A percentile compares a stretch with the other conserved stretches of the same genome.
Evolutionary conservation across 2,329 filamentous ascomycete species (phyloP).

Genomic region (Apiospora arundinis): DNA sequence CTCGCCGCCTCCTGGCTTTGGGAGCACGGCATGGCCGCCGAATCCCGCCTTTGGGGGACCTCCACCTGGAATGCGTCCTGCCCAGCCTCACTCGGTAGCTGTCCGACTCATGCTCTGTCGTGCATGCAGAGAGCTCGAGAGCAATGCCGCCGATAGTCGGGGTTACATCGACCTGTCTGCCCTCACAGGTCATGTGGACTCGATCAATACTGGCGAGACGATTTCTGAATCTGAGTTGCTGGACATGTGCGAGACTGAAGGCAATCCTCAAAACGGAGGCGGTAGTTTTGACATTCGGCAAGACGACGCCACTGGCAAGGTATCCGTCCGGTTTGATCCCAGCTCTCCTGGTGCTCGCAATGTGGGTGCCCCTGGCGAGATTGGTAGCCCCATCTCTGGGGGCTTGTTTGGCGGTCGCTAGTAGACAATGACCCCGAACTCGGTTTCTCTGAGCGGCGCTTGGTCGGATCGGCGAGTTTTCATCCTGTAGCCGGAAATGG

Average conservation of each 20-base stretch:
- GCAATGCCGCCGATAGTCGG: slow-evolving; percentile 53
- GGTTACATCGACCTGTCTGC: slow-evolving; percentile 74
- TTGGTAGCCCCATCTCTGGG: slow-evolving; percentile 63
- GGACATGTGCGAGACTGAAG: slow-evolving; percentile 89
- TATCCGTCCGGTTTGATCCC: slow-evolving; percentile 61
- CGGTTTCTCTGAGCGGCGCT: neutral
- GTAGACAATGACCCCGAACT: neutral
- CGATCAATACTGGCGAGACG: slow-evolving; percentile 50
- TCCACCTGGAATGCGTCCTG: slow-evolving; percentile 46
- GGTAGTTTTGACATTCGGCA: slow-evolving; percentile 79
- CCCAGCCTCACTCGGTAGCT: slow-evolving; percentile 69
- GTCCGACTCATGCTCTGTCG: slow-evolving; percentile 78
- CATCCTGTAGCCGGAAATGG: neutral
- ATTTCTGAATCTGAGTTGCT: slow-evolving; percentile 73
- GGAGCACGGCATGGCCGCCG: slow-evolving; percentile 44
- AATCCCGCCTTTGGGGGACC: slow-evolving; percentile 39
- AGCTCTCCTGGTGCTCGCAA: slow-evolving; percentile 51
- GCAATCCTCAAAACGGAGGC: slow-evolving; percentile 83
- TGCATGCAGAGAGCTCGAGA: slow-evolving; percentile 71
- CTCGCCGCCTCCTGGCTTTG: slow-evolving; percentile 55
- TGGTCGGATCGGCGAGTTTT: neutral
- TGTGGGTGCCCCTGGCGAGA: slow-evolving; percentile 69
- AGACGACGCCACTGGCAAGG: slow-evolving; percentile 49
- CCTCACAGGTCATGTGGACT: slow-evolving; percentile 70
- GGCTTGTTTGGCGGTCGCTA: slow-evolving; percentile 8